These are phyloP conservation scores for Neurospora discreta DNA, from an alignment of 495 filamentous ascomycete genomes.

Conservation along the genomic window DNA sequence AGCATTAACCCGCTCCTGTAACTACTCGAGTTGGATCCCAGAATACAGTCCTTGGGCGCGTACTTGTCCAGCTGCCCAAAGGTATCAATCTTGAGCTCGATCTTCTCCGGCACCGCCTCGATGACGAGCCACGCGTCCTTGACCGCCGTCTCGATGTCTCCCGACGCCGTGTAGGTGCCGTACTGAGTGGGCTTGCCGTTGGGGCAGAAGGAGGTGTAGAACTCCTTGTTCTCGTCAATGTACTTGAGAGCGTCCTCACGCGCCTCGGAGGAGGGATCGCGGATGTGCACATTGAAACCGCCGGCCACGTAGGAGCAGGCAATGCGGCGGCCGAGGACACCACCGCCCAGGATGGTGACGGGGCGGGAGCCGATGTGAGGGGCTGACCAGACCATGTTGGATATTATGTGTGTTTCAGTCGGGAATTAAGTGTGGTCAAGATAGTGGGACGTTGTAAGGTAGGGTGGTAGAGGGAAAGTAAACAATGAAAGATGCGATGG, in stretches of 20 bases:
- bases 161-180: slow-evolving; percentile 14
- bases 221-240: slow-evolving; percentile 10
- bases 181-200: slow-evolving; percentile 1
- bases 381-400: slow-evolving; percentile 6
- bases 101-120: slow-evolving; percentile 44
- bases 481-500: not conserved
- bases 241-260: slow-evolving; percentile 6
- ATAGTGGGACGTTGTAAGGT: too few species aligned
- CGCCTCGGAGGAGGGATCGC: slow-evolving; percentile 1
- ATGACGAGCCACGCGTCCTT: slow-evolving; percentile 40
- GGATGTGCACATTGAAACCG: slow-evolving; percentile 5
- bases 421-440: too few species aligned
- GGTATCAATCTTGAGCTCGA: slow-evolving; percentile 38
- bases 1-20: slow-evolving; percentile 38
- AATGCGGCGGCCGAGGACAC: slow-evolving; percentile 14
- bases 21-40: slow-evolving; percentile 39
- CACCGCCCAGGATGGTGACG: slow-evolving; percentile 8
- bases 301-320: slow-evolving; percentile 6
- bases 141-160: slow-evolving; percentile 28
- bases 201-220: slow-evolving; percentile 13
- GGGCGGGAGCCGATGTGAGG: slow-evolving; percentile 3
- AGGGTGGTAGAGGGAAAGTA: not conserved
- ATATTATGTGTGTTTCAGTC: not conserved
- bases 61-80: slow-evolving; percentile 35
- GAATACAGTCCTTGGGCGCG: slow-evolving; percentile 31